These are phyloP conservation scores for Nannochloris sp. DNA, from an alignment of 139 green algal genomes.

Conservation along the genomic window DNA sequence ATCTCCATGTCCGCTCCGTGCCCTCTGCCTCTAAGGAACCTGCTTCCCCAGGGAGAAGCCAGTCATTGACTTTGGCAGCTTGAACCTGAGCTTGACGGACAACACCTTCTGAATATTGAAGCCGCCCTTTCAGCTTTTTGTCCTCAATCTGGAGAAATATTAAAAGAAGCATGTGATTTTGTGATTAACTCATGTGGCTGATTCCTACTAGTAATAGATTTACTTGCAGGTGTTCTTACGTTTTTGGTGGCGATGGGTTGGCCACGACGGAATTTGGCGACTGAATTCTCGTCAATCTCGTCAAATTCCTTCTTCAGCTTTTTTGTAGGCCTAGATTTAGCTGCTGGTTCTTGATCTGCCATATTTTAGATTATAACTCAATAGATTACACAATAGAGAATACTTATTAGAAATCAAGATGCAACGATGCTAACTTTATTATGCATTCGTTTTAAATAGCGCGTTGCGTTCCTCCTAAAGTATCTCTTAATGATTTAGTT, in stretches of 20 bases:
- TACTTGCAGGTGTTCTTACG: not conserved
- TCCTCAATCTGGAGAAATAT: constrained; percentile 42
- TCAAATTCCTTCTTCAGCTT: not conserved
- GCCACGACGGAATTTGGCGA: constrained; percentile 34
- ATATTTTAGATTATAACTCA: no score
- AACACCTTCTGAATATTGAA: constrained; percentile 55
- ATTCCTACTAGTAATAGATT: not conserved
- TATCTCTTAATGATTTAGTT: no score
- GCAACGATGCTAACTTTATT: no score
- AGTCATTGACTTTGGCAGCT: constrained; percentile 58
- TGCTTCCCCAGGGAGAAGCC: constrained; percentile 72
- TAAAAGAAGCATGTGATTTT: not conserved
- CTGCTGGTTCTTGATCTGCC: not conserved
- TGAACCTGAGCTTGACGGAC: constrained; percentile 45
- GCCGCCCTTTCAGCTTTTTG: constrained; percentile 79
- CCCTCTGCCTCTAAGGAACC: constrained; percentile 83
- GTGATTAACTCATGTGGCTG: not conserved
- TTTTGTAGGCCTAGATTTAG: not conserved
- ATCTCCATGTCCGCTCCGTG: constrained; percentile 82
- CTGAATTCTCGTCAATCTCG: not conserved
- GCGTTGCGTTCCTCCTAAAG: no score
- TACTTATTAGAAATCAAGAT: no score
- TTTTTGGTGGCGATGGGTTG: constrained; percentile 13
- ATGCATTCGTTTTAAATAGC: no score
- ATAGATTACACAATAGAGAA: no score